These are phyloP conservation scores for Sporothrix pseudoabietina DNA, from an alignment of 2,329 filamentous ascomycete species.

Conservation along the genomic window DNA sequence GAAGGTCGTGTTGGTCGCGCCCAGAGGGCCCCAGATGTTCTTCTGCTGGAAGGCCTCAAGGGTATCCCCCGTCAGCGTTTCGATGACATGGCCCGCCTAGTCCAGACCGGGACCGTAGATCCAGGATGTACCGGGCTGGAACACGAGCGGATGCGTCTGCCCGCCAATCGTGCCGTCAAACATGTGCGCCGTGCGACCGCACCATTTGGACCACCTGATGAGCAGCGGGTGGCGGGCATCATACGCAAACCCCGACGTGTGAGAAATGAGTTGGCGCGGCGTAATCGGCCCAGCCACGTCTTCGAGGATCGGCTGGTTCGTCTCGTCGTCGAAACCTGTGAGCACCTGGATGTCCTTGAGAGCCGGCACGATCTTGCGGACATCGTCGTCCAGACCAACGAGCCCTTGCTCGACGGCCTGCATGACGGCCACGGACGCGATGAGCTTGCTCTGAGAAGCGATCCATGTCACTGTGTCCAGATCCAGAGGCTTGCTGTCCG, in stretches of 20 bases:
- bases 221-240: neutral
- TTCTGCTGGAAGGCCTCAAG: slow-evolving; percentile 50
- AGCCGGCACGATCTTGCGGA: slow-evolving; percentile 28
- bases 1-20: slow-evolving; percentile 46
- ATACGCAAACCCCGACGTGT: slow-evolving; percentile 1
- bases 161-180: slow-evolving; percentile 1
- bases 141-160: slow-evolving; percentile 46
- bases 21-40: slow-evolving; percentile 50
- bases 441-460: slow-evolving; percentile 28
- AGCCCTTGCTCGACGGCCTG: slow-evolving; percentile 12
- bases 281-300: neutral
- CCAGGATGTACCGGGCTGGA: slow-evolving; percentile 56
- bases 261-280: neutral
- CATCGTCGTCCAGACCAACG: slow-evolving; percentile 11
- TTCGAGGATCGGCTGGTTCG: neutral
- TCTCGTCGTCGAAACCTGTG: neutral
- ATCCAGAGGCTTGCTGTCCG: neutral
- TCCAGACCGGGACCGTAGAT: slow-evolving; percentile 54
- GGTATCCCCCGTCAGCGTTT: slow-evolving; percentile 48
- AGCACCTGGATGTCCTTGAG: neutral
- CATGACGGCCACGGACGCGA: neutral
- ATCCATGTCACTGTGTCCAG: slow-evolving; percentile 20
- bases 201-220: neutral
- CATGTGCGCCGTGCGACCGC: neutral
- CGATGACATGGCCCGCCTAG: slow-evolving; percentile 57